Conservation (phyloP, 495 filamentous ascomycete species). For the Pyrenula aspistea region DNA sequence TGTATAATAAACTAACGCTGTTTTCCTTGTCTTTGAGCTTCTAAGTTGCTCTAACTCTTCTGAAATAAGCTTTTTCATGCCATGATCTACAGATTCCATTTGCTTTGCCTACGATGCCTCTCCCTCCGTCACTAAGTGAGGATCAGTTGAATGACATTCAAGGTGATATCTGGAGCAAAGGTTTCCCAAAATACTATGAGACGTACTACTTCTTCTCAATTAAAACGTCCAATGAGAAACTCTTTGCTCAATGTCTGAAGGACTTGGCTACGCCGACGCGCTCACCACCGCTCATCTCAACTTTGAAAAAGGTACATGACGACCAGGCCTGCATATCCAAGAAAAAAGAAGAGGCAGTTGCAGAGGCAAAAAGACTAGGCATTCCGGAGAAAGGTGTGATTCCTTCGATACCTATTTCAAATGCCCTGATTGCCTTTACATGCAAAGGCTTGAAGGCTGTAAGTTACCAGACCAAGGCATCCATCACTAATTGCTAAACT, state of each 20-base stretch:
- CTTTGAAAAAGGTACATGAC: neutral
- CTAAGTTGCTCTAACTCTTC: neutral
- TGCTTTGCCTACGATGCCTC: neutral
- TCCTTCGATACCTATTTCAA: neutral
- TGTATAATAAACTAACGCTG: neutral
- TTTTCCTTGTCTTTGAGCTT: neutral
- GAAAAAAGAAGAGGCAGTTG: neutral
- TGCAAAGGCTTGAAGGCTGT: neutral
- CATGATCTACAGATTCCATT: neutral
- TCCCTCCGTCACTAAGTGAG: neutral
- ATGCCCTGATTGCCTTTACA: constrained; percentile 3
- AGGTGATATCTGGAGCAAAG: neutral
- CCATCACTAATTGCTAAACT: neutral
- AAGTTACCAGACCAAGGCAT: neutral
- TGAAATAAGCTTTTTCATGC: neutral
- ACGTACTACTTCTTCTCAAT: constrained; percentile 3
- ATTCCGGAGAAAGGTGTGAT: neutral
- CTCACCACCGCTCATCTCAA: constrained; percentile 1
- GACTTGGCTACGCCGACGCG: neutral
- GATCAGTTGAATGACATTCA: neutral
- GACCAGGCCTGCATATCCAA: neutral
- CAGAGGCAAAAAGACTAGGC: neutral
- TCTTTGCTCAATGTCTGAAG: constrained; percentile 1
- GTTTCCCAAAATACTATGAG: constrained; percentile 2
- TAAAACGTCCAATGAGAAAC: neutral